These are phyloP conservation scores for Claviceps arundinis DNA, from an alignment of 2,329 filamentous ascomycete genomes.

Conservation along the genomic window DNA sequence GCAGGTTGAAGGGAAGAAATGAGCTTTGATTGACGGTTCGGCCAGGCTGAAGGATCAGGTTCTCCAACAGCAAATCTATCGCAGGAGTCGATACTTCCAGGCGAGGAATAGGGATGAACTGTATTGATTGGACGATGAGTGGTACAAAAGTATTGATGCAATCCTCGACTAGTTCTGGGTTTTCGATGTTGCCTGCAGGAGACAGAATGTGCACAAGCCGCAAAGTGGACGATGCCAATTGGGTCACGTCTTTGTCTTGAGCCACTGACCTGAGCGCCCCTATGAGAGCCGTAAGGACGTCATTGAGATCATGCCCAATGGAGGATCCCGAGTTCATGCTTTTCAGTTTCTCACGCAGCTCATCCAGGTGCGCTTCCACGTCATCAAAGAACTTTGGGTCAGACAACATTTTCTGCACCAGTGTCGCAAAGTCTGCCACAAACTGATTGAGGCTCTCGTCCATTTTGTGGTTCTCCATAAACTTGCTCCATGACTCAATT, in stretches of 20 bases:
- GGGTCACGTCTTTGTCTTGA: conserved; percentile 58
- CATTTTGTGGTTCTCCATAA: conserved; percentile 60
- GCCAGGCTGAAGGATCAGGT: conserved; percentile 80
- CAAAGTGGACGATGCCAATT: conserved; percentile 52
- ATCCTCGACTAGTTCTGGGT: conserved; percentile 62
- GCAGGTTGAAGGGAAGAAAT: conserved; percentile 75
- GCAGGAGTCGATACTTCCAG: conserved; percentile 77
- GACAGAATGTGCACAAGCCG: conserved; percentile 59
- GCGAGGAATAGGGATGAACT: conserved; percentile 81
- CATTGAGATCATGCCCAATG: conserved; percentile 60
- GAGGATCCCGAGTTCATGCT: conserved; percentile 54
- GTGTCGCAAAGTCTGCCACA: conserved; percentile 57
- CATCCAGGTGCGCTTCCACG: conserved; percentile 41
- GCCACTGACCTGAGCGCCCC: conserved; percentile 54
- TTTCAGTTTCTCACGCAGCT: conserved; percentile 40
- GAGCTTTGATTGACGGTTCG: conserved; percentile 72
- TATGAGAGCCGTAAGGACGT: conserved; percentile 55
- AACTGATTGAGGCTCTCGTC: conserved; percentile 76
- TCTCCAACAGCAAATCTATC: conserved; percentile 77
- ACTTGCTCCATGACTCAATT: conserved; percentile 51
- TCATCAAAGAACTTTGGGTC: conserved; percentile 79
- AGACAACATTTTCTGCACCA: conserved; percentile 68
- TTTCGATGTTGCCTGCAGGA: conserved; percentile 48
- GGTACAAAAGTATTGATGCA: conserved; percentile 70
- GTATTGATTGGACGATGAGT: conserved; percentile 59